Evolutionary conservation across 129 eudicot genomes (phyloP).

Genomic region (Chrysanthemum makinoi): DNA sequence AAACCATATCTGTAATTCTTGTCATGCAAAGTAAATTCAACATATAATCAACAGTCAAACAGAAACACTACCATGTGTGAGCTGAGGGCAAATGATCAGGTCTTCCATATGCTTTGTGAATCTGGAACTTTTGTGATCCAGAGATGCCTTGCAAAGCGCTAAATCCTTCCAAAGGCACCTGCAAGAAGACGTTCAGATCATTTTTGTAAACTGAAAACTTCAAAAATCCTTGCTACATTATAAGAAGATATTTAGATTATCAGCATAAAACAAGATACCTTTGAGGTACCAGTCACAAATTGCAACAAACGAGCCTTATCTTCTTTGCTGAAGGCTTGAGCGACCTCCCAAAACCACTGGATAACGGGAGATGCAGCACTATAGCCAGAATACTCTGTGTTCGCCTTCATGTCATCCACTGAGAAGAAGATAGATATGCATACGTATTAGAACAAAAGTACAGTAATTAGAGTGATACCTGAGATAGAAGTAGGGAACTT

Average conservation of each 20-base stretch:
- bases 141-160: slow-evolving; percentile 98
- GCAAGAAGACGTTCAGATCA: slow-evolving; percentile 14
- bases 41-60: slow-evolving; percentile 2
- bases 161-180: slow-evolving; percentile 99
- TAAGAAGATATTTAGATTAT: background rate
- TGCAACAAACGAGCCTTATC: slow-evolving; percentile 97
- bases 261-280: slow-evolving; percentile 44
- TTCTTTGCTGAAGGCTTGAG: slow-evolving; percentile 92
- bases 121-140: slow-evolving; percentile 96
- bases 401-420: slow-evolving; percentile 98
- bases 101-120: slow-evolving; percentile 96
- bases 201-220: background rate
- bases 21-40: background rate
- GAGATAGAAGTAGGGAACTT: slow-evolving; percentile 28
- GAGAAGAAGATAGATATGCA: slow-evolving; percentile 17
- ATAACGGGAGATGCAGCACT: slow-evolving; percentile 90
- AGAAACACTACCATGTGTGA: slow-evolving; percentile 78
- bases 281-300: slow-evolving; percentile 98
- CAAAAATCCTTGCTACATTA: background rate
- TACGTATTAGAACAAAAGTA: background rate
- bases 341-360: slow-evolving; percentile 99
- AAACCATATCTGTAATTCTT: background rate
- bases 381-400: slow-evolving; percentile 94
- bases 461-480: background rate
- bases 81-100: slow-evolving; percentile 94